phyloP scores from a whole-genome alignment of 441 rosid genomes.

The Pelargonium australe region DNA sequence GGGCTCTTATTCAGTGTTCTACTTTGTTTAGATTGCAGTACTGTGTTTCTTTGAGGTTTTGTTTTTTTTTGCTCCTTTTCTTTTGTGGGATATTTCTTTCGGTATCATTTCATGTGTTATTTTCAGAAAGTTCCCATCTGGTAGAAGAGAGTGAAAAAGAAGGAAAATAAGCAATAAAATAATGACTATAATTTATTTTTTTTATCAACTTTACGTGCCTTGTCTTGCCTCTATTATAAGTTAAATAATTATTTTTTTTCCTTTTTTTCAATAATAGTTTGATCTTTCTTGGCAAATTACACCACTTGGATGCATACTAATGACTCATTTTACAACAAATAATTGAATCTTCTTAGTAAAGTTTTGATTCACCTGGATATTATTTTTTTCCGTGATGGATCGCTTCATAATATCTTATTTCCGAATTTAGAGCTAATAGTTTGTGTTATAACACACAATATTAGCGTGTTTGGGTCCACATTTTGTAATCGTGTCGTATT shows the following conservation, averaged over 20 bases:
- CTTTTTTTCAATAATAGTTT: not conserved
- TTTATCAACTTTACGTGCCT: not conserved
- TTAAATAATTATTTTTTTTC: not conserved
- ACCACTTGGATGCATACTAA: not conserved
- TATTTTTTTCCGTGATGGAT: too few species aligned
- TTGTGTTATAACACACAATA: too few species aligned
- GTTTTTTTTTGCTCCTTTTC: not conserved
- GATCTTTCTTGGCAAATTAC: not conserved
- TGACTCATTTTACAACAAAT: too few species aligned
- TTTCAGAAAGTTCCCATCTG: slow-evolving; percentile 8
- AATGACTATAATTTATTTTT: not conserved
- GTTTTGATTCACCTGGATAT: too few species aligned
- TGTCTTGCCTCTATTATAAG: not conserved
- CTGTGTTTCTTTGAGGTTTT: not conserved
- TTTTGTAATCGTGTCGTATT: too few species aligned
- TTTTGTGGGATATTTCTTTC: not conserved
- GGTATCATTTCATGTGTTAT: slow-evolving; percentile 1
- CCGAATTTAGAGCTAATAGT: too few species aligned
- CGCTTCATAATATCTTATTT: too few species aligned
- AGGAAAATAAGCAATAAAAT: not conserved
- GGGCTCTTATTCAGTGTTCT: not conserved
- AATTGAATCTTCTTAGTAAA: too few species aligned
- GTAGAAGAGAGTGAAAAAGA: slow-evolving; percentile 4
- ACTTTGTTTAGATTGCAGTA: not conserved
- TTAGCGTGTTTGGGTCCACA: too few species aligned